phyloP scores from a whole-genome alignment of 495 filamentous ascomycete species.

The Penicillium crystallinum region DNA sequence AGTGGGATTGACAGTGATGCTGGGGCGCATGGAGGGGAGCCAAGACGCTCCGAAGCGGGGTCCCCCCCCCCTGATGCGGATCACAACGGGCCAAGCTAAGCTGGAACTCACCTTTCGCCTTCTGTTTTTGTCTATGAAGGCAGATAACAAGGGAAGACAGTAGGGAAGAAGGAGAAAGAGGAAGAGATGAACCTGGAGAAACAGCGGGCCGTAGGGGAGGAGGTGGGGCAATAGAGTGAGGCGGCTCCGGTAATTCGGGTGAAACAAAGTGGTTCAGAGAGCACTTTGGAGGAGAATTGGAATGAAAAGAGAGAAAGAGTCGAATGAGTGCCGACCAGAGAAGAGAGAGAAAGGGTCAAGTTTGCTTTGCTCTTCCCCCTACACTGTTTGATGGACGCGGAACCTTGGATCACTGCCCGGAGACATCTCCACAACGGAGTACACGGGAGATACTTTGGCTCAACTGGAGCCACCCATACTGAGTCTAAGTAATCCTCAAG shows the following conservation, averaged over 20 bases:
- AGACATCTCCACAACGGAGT: not conserved
- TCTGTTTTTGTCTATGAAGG: not conserved
- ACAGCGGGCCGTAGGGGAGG: slow-evolving; percentile 2
- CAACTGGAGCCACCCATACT: not conserved
- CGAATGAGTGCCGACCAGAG: not conserved
- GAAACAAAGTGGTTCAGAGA: slow-evolving; percentile 2
- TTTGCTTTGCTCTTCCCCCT: not conserved
- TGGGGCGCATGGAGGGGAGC: not conserved
- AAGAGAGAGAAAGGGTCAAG: not conserved
- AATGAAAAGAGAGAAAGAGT: not conserved
- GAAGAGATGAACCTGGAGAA: slow-evolving; percentile 8
- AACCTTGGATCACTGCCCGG: slow-evolving; percentile 4
- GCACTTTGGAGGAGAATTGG: not conserved
- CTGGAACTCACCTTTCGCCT: not conserved
- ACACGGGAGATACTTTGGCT: not conserved
- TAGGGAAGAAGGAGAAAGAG: not conserved
- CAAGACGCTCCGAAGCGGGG: slow-evolving; percentile 7
- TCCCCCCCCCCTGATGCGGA: slow-evolving; percentile 3
- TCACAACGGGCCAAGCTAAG: not conserved
- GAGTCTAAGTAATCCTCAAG: not conserved
- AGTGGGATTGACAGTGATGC: slow-evolving; percentile 3
- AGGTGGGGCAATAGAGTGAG: slow-evolving; percentile 7
- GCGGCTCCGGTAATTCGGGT: slow-evolving; percentile 2
- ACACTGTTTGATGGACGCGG: not conserved
- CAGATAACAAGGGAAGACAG: not conserved